Base-by-base conservation (phyloP, 441 rosid genomes). In the Euphorbia celastroides region DNA sequence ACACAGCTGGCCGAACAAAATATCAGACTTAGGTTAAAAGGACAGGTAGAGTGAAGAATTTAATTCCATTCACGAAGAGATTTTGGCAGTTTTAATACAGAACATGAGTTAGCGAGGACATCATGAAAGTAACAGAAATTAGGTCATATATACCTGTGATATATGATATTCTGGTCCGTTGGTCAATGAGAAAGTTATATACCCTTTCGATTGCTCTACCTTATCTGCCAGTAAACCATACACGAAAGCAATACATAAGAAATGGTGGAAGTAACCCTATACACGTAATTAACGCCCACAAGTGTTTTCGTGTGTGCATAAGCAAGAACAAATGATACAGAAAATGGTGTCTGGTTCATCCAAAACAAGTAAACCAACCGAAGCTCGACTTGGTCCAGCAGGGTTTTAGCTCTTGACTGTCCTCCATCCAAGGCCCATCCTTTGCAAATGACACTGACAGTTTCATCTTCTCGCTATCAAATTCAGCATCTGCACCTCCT, bases 121-220 rank as follows among this genome's bases (percentile, higher is more conserved):
- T 11, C 36, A 13, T 23, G 65, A 42, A 36, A 60, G 7, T 11
- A 16, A 36, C 50, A 56, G 31, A 25, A 22, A 70, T n/a, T 34
- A 65, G 34, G 51, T 10, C 36, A 26, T 57, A 27, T 30, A 64
- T 79, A 91, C 99, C 97, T 94, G 97, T 11, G 99, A 94, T 65
- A 94, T 82, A 74, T n/a, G n/a, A n/a, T n/a, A n/a, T n/a, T n/a
- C n/a, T n/a, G n/a, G n/a, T n/a, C n/a, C n/a, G n/a, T n/a, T 94
- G 99, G 93, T 82, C 70, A 94, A 77, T 0, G 97, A 91, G 82
- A 91, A 92, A 68, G 97, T 89, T 66, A 89, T 80, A 50, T 72
- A 89, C 56, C 97, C 99, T 79, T 80, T 84, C 0, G 88, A 79
- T 23, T 76, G 78, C 44, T 73, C 88, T 2, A 80, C 70, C 57